These are phyloP conservation scores for Hanseniaspora hatyaiensis DNA, from an alignment of 805 yeast genomes.

Conservation along the genomic window DNA sequence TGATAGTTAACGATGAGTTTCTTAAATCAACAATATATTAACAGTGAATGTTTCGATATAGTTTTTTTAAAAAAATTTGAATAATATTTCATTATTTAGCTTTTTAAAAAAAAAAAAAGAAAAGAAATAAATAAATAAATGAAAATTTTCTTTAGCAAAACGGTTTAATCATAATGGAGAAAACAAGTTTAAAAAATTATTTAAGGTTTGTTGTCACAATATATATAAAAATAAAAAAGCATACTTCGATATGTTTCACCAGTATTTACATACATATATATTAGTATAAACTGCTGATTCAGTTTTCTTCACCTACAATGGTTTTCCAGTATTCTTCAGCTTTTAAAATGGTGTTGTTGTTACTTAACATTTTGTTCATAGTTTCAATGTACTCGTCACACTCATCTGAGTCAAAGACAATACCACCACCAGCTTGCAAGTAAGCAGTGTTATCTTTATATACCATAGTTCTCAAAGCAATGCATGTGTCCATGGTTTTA, in stretches of 20 bases:
- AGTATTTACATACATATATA: neutral
- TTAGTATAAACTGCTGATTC: neutral
- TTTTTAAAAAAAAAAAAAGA: neutral
- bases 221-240: too few species aligned
- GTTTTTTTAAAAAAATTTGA: too few species aligned
- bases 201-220: too few species aligned
- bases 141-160: neutral
- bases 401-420: constrained; percentile 89
- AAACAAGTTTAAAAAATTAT: neutral
- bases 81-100: neutral
- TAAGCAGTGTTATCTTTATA: constrained; percentile 82
- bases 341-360: constrained; percentile 77
- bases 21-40: too few species aligned
- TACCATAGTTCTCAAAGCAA: constrained; percentile 95
- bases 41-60: neutral
- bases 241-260: too few species aligned
- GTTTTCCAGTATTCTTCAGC: constrained; percentile 73
- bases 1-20: too few species aligned
- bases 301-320: constrained; percentile 27
- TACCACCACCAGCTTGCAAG: constrained; percentile 98
- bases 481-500: constrained; percentile 92
- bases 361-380: constrained; percentile 93
- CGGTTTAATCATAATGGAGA: neutral
- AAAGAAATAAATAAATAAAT: neutral
- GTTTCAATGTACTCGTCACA: constrained; percentile 93